Conservation (phyloP, 1,139 yeast genomes). For the Scheffersomyces stambukii region DNA sequence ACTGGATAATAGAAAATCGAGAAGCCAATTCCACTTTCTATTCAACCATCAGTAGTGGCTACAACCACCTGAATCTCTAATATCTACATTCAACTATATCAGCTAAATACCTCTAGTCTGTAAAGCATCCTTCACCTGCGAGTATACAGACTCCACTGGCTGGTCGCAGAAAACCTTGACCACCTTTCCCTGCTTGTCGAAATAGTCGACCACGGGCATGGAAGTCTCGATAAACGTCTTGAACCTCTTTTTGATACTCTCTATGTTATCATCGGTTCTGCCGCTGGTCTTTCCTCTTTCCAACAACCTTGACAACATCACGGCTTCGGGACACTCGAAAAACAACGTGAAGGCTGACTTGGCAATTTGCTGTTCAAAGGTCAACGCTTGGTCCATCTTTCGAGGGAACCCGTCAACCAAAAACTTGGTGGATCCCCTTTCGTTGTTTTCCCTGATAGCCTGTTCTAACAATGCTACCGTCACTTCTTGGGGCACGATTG, state of each 20-base stretch:
- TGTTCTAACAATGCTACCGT: slow-evolving; percentile 79
- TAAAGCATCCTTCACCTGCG: slow-evolving; percentile 65
- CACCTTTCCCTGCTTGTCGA: slow-evolving; percentile 70
- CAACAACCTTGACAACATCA: slow-evolving; percentile 79
- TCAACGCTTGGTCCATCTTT: slow-evolving; percentile 95
- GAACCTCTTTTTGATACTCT: slow-evolving; percentile 86
- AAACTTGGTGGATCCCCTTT: slow-evolving; percentile 55
- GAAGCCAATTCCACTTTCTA: too few relatives aligned
- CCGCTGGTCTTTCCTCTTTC: slow-evolving; percentile 96
- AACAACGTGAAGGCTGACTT: slow-evolving; percentile 75
- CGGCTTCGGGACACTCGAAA: slow-evolving; percentile 90
- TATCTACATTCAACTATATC: too few relatives aligned
- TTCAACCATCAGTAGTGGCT: too few relatives aligned
- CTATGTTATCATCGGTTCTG: slow-evolving; percentile 87
- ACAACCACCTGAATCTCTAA: too few relatives aligned
- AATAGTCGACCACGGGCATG: slow-evolving; percentile 91
- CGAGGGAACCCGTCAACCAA: slow-evolving; percentile 96
- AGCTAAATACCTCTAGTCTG: slow-evolving; percentile 39
- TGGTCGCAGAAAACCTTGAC: slow-evolving; percentile 76
- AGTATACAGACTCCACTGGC: slow-evolving; percentile 74
- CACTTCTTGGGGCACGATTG: slow-evolving; percentile 93
- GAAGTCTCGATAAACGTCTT: slow-evolving; percentile 82
- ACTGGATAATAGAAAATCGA: too few relatives aligned
- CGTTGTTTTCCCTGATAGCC: slow-evolving; percentile 59
- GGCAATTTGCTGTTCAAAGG: slow-evolving; percentile 81